phyloP scores from a whole-genome alignment of 139 green algal species.

The Pedinophyceae sp. region DNA sequence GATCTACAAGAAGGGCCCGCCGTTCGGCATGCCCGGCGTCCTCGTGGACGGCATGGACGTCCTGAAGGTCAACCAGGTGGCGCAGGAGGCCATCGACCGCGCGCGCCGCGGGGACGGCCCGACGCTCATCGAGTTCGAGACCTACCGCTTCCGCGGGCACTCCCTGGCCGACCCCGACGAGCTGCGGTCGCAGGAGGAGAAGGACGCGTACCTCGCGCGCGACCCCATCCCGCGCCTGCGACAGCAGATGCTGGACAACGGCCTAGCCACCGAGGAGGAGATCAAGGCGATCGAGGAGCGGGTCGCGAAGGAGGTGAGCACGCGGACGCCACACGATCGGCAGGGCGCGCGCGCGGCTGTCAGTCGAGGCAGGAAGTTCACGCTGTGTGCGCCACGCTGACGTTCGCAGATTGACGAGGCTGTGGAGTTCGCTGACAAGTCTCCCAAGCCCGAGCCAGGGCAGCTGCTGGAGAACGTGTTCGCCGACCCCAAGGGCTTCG shows the following conservation, averaged over 20 bases:
- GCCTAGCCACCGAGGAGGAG: slow-evolving; percentile 37
- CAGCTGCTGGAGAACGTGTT: slow-evolving; percentile 98
- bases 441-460: slow-evolving; percentile 69
- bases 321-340: slow-evolving; percentile 10
- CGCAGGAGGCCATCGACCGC: slow-evolving; percentile 70
- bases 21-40: slow-evolving; percentile 94
- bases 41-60: slow-evolving; percentile 97
- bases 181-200: slow-evolving; percentile 81
- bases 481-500: slow-evolving; percentile 81
- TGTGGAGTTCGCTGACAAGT: slow-evolving; percentile 84
- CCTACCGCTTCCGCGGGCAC: slow-evolving; percentile 94
- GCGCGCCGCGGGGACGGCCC: slow-evolving; percentile 79
- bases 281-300: slow-evolving; percentile 16
- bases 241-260: slow-evolving; percentile 61
- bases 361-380: slow-evolving; percentile 1
- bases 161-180: slow-evolving; percentile 96
- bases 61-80: slow-evolving; percentile 79
- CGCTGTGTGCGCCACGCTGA: no score
- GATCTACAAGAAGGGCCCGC: slow-evolving; percentile 95
- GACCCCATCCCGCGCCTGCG: slow-evolving; percentile 74
- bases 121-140: slow-evolving; percentile 93
- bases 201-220: slow-evolving; percentile 61
- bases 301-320: slow-evolving; percentile 41
- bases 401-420: slow-evolving; percentile 73
- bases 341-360: not conserved